Base-by-base conservation (phyloP, 805 yeast species). In the Diddensiella santjacobensis region DNA sequence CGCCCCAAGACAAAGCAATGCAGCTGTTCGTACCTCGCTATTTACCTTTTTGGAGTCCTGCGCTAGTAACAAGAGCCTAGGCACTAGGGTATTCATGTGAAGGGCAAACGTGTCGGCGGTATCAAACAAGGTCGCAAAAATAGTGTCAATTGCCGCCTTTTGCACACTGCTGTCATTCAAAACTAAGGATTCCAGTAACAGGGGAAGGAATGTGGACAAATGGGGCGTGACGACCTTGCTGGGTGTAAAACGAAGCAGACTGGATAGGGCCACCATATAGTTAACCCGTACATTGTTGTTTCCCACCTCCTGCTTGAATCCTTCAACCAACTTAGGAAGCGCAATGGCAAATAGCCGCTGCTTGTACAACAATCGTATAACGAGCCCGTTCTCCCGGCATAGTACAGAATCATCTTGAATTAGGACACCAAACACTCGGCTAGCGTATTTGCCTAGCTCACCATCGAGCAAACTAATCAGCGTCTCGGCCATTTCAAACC, bases 341-440 rank as follows among this genome's bases (percentile, higher is more conserved):
- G 80, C 68, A 5, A 72, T 67, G 50, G 79, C 78, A 61, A 88
- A 87, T 22, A 87, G 73, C 54, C 81, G 81, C 60, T 93, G 99
- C 61, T 88, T 88, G 72, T 84, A 87, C 20, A 93, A 71, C 40
- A 77, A 64, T 50, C 85, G 77, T 17, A 84, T 76, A 50, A 81
- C 79, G 47, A 84, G 72, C 53, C 80, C 80, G 52, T 73, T 62
- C 26, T 66, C 74, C 58, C 78, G 80, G 40, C 73, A 68, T 47
- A 84, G 78, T 3, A 84, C 68, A 15, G 78, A 76, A 43, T 85
- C 73, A 56, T 87, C 90, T n/a, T 81, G 71, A 24, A 86, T 77
- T 17, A 87, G 60, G 2, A 88, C 71, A 36, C 80, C 85, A 44
- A 86, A 75, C 3, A 83, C 71, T 48, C 70, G 76, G 0, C 89